Base-by-base conservation (phyloP, 345 rosid species). In the Euphorbia lathyris region DNA sequence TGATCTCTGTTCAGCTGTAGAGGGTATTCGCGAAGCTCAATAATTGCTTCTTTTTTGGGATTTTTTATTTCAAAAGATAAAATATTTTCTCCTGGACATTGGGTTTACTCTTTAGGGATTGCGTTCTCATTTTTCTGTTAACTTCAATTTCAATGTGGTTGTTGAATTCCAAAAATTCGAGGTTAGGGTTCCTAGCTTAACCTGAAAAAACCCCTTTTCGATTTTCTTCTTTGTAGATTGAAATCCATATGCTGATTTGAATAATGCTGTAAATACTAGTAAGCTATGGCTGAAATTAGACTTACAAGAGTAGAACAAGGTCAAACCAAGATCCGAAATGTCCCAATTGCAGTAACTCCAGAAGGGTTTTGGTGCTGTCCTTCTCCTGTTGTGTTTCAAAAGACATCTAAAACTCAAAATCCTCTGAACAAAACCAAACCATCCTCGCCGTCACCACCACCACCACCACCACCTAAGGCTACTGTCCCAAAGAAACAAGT, bases 311-410 rank as follows among this genome's bases (percentile, higher is more conserved):
- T 87, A 72, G 96, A 90, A 53, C 89, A 88, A 78, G 89, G 93
- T 47, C 96, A 87, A 71, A 82, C 93, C 79, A 95, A 87, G 85
- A 86, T 95, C 60, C 83, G 85, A 77, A 91, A 79, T 79, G 97
- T 90, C 67, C 99, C 99, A 11, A 90, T 91, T 82, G 99, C 97
- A 57, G 96, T 92, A 65, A 95, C 97, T 19, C 97, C 97, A 55
- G 97, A 95, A 83, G 98, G 97, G 47, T 94, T 94, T 76, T 94
- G 98, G 98, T 94, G 98, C 70, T 94, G 97, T 69, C 98, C 98
- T 50, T 94, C 97, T 50, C 98, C 97, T 70, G 92, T 85, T 53
- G 93, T 80, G 66, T 94, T 94, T 78, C 98, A 94, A 70, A 94
- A 91, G 85, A 83, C 89, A 72, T 73, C 74, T 26, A 94, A 91